A percentile compares a stretch with the other conserved stretches of the same genome.
Evolutionary conservation across 2,329 filamentous ascomycete genomes (phyloP).

Genomic region (Aureobasidium pullulans): DNA sequence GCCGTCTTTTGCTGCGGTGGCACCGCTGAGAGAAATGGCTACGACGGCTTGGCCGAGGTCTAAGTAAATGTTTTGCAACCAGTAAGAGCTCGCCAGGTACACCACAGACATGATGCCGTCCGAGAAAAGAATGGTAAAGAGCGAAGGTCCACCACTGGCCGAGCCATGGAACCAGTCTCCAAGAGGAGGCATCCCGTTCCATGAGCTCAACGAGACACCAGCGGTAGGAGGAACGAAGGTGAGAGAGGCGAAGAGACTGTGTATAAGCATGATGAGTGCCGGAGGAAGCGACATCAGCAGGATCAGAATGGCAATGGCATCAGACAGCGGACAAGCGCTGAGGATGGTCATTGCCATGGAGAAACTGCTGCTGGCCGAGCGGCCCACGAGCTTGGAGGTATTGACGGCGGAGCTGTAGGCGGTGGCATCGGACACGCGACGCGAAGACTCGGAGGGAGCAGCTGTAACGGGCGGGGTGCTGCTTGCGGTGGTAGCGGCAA

Average conservation of each 20-base stretch:
- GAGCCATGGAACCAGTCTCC: slow-evolving; percentile 88
- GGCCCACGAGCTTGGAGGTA: slow-evolving; percentile 10
- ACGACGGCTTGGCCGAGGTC: slow-evolving; percentile 91
- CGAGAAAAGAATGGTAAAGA: slow-evolving; percentile 76
- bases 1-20: slow-evolving; percentile 60
- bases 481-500: not conserved
- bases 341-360: slow-evolving; percentile 80
- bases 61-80: slow-evolving; percentile 74
- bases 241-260: slow-evolving; percentile 84
- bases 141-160: slow-evolving; percentile 68
- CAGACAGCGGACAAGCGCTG: slow-evolving; percentile 80
- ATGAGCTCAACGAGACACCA: slow-evolving; percentile 44
- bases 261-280: slow-evolving; percentile 78
- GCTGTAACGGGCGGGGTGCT: slow-evolving; percentile 2
- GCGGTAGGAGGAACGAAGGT: slow-evolving; percentile 79
- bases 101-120: slow-evolving; percentile 72
- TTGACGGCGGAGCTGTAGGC: slow-evolving; percentile 45
- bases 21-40: slow-evolving; percentile 80
- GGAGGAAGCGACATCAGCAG: slow-evolving; percentile 89
- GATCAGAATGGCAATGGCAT: slow-evolving; percentile 94
- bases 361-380: slow-evolving; percentile 57
- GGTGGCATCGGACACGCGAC: slow-evolving; percentile 14
- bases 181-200: slow-evolving; percentile 64
- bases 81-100: slow-evolving; percentile 50
- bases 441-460: slow-evolving; percentile 9